Percentiles rank a stretch among this genome's conserved stretches.
Evolutionary conservation across 2,329 filamentous ascomycete species (phyloP).

Genomic region (Pezicula neosporulosa): DNA sequence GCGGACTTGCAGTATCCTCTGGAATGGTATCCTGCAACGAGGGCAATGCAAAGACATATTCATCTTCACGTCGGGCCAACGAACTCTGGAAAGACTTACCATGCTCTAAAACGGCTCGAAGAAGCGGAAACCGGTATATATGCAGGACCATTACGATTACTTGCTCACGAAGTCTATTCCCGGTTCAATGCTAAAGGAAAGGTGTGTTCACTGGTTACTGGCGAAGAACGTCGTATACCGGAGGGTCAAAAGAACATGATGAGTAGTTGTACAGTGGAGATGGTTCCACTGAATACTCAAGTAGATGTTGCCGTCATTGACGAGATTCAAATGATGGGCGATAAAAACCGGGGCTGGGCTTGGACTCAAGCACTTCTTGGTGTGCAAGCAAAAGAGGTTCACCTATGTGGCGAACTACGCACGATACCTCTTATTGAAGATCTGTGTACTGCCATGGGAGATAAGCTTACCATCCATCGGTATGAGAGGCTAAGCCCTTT

Average conservation of each 20-base stretch:
- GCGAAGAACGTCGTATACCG: constrained; percentile 79
- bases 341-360: constrained; percentile 78
- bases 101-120: constrained; percentile 82
- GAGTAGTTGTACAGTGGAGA: constrained; percentile 91
- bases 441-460: constrained; percentile 75
- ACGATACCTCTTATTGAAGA: constrained; percentile 75
- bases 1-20: constrained; percentile 85
- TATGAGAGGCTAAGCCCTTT: constrained; percentile 84
- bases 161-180: constrained; percentile 94
- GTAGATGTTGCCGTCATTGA: constrained; percentile 93
- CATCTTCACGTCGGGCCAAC: constrained; percentile 95
- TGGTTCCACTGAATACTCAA: constrained; percentile 51
- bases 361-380: constrained; percentile 93
- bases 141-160: constrained; percentile 80
- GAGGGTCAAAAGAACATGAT: constrained; percentile 56
- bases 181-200: constrained; percentile 76
- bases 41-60: constrained; percentile 75
- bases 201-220: constrained; percentile 78
- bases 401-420: constrained; percentile 88
- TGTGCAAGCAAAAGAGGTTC: constrained; percentile 81
- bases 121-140: constrained; percentile 76
- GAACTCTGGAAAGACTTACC: constrained; percentile 97
- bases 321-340: constrained; percentile 96
- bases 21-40: constrained; percentile 88
- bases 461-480: constrained; percentile 74